Evolutionary conservation across 2,329 filamentous ascomycete genomes (phyloP).

Genomic region (Fusarium incarnatum): DNA sequence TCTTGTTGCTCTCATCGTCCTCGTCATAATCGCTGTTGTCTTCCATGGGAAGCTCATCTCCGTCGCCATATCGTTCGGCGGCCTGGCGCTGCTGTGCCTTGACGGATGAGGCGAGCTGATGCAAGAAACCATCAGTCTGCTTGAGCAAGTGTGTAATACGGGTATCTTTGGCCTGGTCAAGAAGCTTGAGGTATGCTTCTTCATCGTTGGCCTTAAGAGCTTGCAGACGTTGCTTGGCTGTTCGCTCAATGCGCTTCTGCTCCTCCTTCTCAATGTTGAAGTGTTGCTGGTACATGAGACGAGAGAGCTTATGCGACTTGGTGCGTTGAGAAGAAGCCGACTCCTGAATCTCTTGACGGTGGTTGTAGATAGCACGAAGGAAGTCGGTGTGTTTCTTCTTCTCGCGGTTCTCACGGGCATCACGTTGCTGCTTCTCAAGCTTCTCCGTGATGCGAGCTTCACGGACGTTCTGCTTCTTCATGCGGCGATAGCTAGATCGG

Average conservation of each 20-base stretch:
- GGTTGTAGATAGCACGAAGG: slow-evolving; percentile 84
- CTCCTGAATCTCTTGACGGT: slow-evolving; percentile 81
- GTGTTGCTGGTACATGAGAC: slow-evolving; percentile 89
- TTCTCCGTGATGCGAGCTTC: slow-evolving; percentile 99
- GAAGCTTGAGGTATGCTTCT: slow-evolving; percentile 96
- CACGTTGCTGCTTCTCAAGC: slow-evolving; percentile 97
- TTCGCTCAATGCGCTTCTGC: slow-evolving; percentile 97
- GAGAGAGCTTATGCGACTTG: slow-evolving; percentile 87
- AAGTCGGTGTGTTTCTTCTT: slow-evolving; percentile 98
- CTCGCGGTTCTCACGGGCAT: slow-evolving; percentile 93
- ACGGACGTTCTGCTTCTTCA: slow-evolving; percentile 96
- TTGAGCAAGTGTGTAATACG: slow-evolving; percentile 97
- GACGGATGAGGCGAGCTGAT: slow-evolving; percentile 93
- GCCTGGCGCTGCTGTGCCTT: slow-evolving; percentile 91
- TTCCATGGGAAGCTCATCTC: slow-evolving; percentile 62
- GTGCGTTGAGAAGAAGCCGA: slow-evolving; percentile 74
- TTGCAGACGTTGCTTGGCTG: slow-evolving; percentile 98
- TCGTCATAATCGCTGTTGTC: slow-evolving; percentile 76
- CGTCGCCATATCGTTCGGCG: slow-evolving; percentile 80
- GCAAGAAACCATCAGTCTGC: slow-evolving; percentile 97
- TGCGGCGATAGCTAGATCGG: slow-evolving; percentile 86
- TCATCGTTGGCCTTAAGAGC: slow-evolving; percentile 99
- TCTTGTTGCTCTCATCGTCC: slow-evolving; percentile 76
- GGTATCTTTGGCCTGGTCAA: slow-evolving; percentile 98
- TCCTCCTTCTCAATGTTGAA: slow-evolving; percentile 99